These are phyloP conservation scores for Leishmania tarentolae DNA, from an alignment of 208 protist species.

Conservation along the genomic window DNA sequence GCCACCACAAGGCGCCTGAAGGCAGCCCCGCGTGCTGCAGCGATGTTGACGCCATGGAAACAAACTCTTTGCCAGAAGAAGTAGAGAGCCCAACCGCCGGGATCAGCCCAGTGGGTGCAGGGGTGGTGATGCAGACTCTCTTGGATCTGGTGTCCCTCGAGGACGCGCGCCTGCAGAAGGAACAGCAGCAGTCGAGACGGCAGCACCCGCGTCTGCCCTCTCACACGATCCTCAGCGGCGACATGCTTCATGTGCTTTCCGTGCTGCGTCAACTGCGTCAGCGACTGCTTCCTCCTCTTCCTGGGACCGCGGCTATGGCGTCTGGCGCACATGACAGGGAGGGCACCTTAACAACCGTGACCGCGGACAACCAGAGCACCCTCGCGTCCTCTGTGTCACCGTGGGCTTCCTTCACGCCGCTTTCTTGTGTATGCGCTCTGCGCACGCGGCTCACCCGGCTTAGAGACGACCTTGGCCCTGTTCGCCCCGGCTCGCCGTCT, in stretches of 20 bases:
- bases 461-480: not conserved
- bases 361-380: not conserved
- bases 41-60: not conserved
- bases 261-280: conserved; percentile 13
- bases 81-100: not conserved
- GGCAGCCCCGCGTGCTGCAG: not conserved
- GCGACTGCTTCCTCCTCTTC: not conserved
- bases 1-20: not conserved
- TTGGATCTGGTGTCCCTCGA: conserved; percentile 16
- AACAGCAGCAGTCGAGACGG: not conserved
- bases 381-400: not conserved
- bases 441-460: not conserved
- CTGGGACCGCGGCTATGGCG: not conserved
- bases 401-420: conserved; percentile 2
- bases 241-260: not conserved
- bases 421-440: not conserved
- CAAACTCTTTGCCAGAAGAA: not conserved
- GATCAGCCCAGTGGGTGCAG: not conserved
- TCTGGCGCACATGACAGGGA: not conserved
- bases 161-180: conserved; percentile 16
- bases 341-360: not conserved
- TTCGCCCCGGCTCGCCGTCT: not conserved
- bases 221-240: not conserved
- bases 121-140: conserved; percentile 20
- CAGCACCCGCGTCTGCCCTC: not conserved